Evolutionary conservation across 2,329 filamentous ascomycete species (phyloP), one percentile per base, ranked within the genome.

Genomic region (Arthroderma uncinatum): DNA sequence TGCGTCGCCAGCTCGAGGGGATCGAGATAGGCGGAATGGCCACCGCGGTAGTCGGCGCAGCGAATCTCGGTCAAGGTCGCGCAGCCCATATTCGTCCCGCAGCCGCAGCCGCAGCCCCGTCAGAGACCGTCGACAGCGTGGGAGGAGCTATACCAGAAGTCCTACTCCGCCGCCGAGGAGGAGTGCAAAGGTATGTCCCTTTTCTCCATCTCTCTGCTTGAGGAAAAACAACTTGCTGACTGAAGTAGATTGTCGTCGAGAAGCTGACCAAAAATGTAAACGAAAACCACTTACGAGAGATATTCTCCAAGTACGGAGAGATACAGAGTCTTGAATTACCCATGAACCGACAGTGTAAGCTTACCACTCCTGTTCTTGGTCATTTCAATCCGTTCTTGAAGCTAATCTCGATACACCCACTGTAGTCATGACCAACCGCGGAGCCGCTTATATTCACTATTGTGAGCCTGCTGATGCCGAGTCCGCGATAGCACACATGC

Each of bases 201-300:
- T 19, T 48, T 7, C n/a, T 9, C 40, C n/a, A n/a, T 36, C 9
- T 37, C 19, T n/a, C 14, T n/a, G 16, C 33, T 12, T 54, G 21
- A 5, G 8, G 19, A 37, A 19, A 37, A 5, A 53, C 14, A 9
- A 4, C 19, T 33, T 28, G 25, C n/a, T 42, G 9, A 30, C 19
- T 10, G 34, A 2, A n/a, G 9, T 65, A 96, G 88, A 91, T 98
- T 68, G 89, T 98, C 16, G 87, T 98, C 50, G 93, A 98, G 72
- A 91, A 94, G 61, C 79, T 98, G 67, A 95, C 92, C 2, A 95
- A 94, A 71, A 97, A 95, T 67, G 86, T 98, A 64, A 94, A 88
- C 58, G 88, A 92, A 69, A 81, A 82, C 16, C 93, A 98, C 66
- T 76, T 98, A 5, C 81, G 83, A 63, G 93, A 98, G 70, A 95